A percentile compares a stretch with the other conserved stretches of the same genome.
Evolutionary conservation across 2,329 filamentous ascomycete genomes (phyloP).

Genomic region (Diaporthe caulivora): DNA sequence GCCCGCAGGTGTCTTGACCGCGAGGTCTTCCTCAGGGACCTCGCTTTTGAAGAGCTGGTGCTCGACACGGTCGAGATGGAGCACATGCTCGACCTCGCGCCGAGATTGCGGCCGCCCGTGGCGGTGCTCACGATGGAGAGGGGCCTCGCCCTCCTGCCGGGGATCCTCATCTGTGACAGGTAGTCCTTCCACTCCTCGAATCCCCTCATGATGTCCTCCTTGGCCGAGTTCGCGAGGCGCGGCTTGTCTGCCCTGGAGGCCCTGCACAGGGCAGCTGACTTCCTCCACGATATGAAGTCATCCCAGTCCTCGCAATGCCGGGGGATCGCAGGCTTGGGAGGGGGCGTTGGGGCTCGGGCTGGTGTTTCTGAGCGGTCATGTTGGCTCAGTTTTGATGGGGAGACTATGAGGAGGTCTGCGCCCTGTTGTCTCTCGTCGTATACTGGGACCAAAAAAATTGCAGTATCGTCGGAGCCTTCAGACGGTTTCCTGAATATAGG

Average conservation of each 20-base stretch:
- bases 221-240: slow-evolving; percentile 19
- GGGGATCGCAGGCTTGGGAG: slow-evolving; percentile 35
- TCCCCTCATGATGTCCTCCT: slow-evolving; percentile 33
- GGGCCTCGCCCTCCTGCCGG: slow-evolving; percentile 20
- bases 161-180: slow-evolving; percentile 20
- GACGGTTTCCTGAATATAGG: neutral
- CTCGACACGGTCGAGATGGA: slow-evolving; percentile 29
- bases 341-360: slow-evolving; percentile 35
- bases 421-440: slow-evolving; percentile 39
- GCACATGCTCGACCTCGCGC: slow-evolving; percentile 35
- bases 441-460: slow-evolving; percentile 38
- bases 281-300: slow-evolving; percentile 35
- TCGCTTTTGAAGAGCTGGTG: slow-evolving; percentile 27
- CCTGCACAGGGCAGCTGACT: slow-evolving; percentile 30
- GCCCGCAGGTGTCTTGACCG: slow-evolving; percentile 38
- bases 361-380: slow-evolving; percentile 20
- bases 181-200: slow-evolving; percentile 36
- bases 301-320: slow-evolving; percentile 37
- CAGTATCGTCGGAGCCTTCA: neutral
- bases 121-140: slow-evolving; percentile 33
- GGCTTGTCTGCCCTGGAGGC: neutral
- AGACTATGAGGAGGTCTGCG: slow-evolving; percentile 38
- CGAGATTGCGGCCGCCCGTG: slow-evolving; percentile 5
- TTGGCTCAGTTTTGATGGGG: slow-evolving; percentile 18
- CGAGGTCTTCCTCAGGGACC: slow-evolving; percentile 35